Percentiles rank a stretch among this genome's conserved stretches.
Evolutionary conservation across 768 basidiomycete species (phyloP).

Genomic region (Polyporus arcularius): DNA sequence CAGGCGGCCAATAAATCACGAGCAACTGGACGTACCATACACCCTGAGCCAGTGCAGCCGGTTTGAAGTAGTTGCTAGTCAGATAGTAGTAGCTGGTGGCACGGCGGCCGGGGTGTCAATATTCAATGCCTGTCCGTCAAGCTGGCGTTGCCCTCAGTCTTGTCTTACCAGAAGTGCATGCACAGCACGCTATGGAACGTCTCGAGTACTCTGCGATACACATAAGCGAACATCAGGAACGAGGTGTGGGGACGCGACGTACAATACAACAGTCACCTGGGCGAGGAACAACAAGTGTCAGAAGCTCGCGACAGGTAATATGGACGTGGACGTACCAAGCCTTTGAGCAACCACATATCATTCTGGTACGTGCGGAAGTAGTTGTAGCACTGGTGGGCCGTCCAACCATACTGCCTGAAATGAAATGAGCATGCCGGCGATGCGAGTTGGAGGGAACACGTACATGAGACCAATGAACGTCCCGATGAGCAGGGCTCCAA

Average conservation of each 20-base stretch:
- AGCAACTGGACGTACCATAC: slow-evolving; percentile 7
- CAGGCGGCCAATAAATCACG: neutral
- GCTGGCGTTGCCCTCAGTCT: neutral
- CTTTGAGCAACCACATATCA: neutral
- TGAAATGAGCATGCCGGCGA: neutral
- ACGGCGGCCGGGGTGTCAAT: neutral
- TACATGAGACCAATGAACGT: slow-evolving; percentile 12
- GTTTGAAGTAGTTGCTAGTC: slow-evolving; percentile 14
- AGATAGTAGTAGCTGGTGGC: slow-evolving; percentile 9
- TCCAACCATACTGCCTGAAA: slow-evolving; percentile 15
- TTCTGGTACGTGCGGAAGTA: slow-evolving; percentile 8
- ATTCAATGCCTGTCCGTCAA: neutral
- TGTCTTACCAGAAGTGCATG: slow-evolving; percentile 11
- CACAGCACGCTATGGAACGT: slow-evolving; percentile 10
- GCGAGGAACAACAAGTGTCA: neutral
- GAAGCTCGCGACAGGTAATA: neutral
- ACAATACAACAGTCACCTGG: slow-evolving; percentile 6
- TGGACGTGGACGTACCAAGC: neutral
- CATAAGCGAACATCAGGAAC: neutral
- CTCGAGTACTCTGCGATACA: slow-evolving; percentile 3
- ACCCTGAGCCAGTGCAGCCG: slow-evolving; percentile 3
- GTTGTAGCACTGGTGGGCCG: slow-evolving; percentile 6
- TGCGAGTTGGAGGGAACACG: neutral
- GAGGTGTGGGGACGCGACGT: neutral
- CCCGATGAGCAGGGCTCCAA: slow-evolving; percentile 15